Evolutionary conservation across 768 basidiomycete genomes (phyloP).

Genomic region (Boletus barrowsii): DNA sequence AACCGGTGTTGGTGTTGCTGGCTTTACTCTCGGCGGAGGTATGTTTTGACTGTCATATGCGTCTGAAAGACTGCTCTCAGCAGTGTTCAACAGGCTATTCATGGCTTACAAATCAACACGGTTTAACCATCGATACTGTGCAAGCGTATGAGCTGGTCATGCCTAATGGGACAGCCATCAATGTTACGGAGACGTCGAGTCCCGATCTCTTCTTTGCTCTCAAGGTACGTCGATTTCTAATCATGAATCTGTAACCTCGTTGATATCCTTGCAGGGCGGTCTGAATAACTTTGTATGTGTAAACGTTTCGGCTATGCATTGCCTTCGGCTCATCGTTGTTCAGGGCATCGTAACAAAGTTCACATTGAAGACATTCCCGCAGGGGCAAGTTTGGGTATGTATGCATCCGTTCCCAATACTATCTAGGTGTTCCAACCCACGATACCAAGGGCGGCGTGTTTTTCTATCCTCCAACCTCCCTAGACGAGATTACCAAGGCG

Average conservation of each 20-base stretch:
- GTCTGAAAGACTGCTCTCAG: neutral
- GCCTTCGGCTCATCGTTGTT: no score
- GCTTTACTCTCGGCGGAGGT: conserved; percentile 59
- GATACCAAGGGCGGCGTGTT: conserved; percentile 47
- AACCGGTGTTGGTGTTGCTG: conserved; percentile 56
- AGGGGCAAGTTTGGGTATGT: conserved; percentile 56
- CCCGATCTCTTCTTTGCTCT: conserved; percentile 44
- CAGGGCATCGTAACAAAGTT: no score
- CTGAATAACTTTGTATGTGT: no score
- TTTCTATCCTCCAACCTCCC: conserved; percentile 13
- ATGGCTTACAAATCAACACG: conserved; percentile 60
- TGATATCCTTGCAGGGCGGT: neutral
- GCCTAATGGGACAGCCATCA: conserved; percentile 37
- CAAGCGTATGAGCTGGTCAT: conserved; percentile 30
- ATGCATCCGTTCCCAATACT: conserved; percentile 3
- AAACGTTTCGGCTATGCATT: no score
- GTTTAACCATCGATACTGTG: conserved; percentile 55
- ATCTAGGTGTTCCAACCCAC: neutral
- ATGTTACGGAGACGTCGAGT: conserved; percentile 32
- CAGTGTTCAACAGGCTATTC: conserved; percentile 12
- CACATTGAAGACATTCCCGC: conserved; percentile 50
- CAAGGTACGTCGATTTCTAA: conserved; percentile 26
- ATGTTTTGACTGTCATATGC: neutral
- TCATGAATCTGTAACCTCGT: neutral
- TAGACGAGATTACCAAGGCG: conserved; percentile 16